Percentiles rank a stretch among this genome's conserved stretches.
Evolutionary conservation across 768 basidiomycete genomes (phyloP).

Genomic region (Crassisporium funariophilum): DNA sequence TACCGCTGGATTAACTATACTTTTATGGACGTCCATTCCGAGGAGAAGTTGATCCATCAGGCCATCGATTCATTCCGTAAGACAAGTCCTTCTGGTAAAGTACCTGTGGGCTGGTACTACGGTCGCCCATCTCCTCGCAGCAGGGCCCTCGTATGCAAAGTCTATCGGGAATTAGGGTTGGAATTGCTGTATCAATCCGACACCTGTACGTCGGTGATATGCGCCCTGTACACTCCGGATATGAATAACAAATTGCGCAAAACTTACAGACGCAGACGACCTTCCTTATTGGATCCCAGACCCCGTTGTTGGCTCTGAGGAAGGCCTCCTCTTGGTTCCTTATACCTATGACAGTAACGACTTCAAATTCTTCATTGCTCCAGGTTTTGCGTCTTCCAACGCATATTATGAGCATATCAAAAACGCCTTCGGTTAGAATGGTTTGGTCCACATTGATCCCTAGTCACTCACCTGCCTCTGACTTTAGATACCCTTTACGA

Average conservation of each 20-base stretch:
- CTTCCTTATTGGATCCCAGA: conserved; percentile 20
- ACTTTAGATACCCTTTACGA: conserved; percentile 13
- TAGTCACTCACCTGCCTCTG: neutral
- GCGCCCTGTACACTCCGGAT: neutral
- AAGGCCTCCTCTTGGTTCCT: conserved; percentile 16
- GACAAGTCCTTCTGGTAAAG: conserved; percentile 15
- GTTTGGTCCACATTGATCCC: neutral
- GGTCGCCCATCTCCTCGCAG: conserved; percentile 18
- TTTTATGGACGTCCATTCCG: conserved; percentile 13
- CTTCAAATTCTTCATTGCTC: conserved; percentile 20
- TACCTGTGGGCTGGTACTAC: conserved; percentile 21
- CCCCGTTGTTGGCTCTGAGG: conserved; percentile 11
- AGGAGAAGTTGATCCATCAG: conserved; percentile 16
- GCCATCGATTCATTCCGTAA: conserved; percentile 15
- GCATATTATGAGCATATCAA: conserved; percentile 14
- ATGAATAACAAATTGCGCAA: neutral
- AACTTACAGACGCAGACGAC: conserved; percentile 15
- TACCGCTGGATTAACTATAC: conserved; percentile 21
- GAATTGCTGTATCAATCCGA: conserved; percentile 19
- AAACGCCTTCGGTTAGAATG: conserved; percentile 11
- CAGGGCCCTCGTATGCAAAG: conserved; percentile 17
- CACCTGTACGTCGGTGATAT: conserved; percentile 17
- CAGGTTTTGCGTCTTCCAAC: conserved; percentile 18
- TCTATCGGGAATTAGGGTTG: conserved; percentile 16
- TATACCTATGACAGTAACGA: conserved; percentile 20